Conservation (phyloP, 2,329 filamentous ascomycete genomes). For the Fusarium circinatum region DNA sequence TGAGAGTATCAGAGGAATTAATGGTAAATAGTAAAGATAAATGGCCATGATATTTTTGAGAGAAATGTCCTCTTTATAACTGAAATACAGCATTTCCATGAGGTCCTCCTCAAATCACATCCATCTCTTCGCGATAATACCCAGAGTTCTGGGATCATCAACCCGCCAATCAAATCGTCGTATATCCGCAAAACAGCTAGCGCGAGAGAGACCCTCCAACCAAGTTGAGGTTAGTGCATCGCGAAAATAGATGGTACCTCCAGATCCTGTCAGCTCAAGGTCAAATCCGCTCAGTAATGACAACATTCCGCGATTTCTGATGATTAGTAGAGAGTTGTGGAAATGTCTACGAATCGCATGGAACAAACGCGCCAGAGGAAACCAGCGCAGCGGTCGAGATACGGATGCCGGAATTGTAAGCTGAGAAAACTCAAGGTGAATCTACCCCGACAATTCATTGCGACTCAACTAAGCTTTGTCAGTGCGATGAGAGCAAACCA, state of each 20-base stretch:
- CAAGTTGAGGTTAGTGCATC: conserved; percentile 32
- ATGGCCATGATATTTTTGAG: accelerated
- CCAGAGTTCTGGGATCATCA: not conserved
- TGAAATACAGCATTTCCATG: accelerated
- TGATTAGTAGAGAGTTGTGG: not conserved
- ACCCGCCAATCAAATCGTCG: conserved; percentile 43
- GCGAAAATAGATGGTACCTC: not conserved
- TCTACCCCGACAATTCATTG: not conserved
- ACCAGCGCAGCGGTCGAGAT: conserved; percentile 51
- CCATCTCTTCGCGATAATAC: not conserved
- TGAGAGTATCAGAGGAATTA: accelerated
- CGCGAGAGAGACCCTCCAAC: not conserved
- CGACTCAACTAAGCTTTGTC: not conserved
- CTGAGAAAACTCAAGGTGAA: conserved; percentile 60
- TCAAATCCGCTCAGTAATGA: not conserved
- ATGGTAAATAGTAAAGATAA: not conserved
- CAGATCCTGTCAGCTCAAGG: not conserved
- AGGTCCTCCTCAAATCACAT: not conserved
- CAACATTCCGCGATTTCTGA: not conserved
- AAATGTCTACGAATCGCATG: not conserved
- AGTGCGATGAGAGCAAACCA: conserved; percentile 61
- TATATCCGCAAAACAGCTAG: conserved; percentile 44
- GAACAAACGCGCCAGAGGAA: not conserved
- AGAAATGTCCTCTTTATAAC: not conserved
- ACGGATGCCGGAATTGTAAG: conserved; percentile 63